These are phyloP conservation scores for Eragrostis nindensis DNA, from an alignment of 176 grass and related monocot genomes.

Conservation along the genomic window DNA sequence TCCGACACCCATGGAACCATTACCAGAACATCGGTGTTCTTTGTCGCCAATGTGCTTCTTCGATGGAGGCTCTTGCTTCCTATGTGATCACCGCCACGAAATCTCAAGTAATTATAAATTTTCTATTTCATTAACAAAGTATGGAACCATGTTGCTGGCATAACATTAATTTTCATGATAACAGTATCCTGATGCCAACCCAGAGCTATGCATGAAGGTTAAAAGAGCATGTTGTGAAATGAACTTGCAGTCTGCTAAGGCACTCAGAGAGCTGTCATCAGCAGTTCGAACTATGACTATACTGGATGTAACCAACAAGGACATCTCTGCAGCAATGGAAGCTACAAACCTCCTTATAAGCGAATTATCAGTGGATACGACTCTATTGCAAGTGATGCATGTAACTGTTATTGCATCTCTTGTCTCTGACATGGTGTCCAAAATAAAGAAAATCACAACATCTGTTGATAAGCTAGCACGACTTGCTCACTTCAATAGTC, in stretches of 20 bases:
- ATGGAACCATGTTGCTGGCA: background rate
- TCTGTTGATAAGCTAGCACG: slow-evolving; percentile 61
- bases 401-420: slow-evolving; percentile 65
- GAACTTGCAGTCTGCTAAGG: slow-evolving; percentile 68
- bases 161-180: background rate
- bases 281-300: slow-evolving; percentile 55
- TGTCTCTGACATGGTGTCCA: slow-evolving; percentile 60
- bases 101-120: slow-evolving; percentile 40
- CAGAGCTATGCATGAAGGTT: slow-evolving; percentile 51
- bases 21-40: slow-evolving; percentile 76
- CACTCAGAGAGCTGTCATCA: slow-evolving; percentile 56
- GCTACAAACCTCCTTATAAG: slow-evolving; percentile 29
- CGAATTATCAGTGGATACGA: slow-evolving; percentile 31
- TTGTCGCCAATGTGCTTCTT: slow-evolving; percentile 70
- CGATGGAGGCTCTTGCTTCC: slow-evolving; percentile 74
- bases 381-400: slow-evolving; percentile 51
- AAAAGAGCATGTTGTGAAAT: slow-evolving; percentile 58
- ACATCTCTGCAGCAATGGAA: slow-evolving; percentile 50
- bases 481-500: slow-evolving; percentile 56
- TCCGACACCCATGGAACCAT: slow-evolving; percentile 75
- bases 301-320: background rate
- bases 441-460: slow-evolving; percentile 45
- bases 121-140: background rate
- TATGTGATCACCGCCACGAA: slow-evolving; percentile 61
- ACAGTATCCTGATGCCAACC: slow-evolving; percentile 50